Evolutionary conservation across 2,329 filamentous ascomycete species (phyloP), one percentile per base, ranked within the genome.

Genomic region (Hysterium pulicare): DNA sequence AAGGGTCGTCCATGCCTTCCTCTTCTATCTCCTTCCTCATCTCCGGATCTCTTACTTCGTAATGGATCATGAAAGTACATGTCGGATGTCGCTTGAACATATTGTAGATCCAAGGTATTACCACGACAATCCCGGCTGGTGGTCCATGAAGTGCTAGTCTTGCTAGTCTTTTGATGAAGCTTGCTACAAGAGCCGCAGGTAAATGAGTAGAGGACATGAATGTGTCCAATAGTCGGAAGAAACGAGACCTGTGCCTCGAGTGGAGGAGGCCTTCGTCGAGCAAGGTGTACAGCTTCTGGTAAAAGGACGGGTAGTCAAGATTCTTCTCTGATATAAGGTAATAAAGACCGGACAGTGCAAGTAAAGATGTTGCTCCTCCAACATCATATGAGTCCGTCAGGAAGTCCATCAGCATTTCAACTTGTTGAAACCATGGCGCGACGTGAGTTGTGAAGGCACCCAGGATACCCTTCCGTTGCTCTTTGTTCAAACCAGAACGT

Each of bases 21-120:
- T 78, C 75, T 53, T 86, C 79, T 17, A 90, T 69, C 38, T 75
- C 58, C 40, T 77, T 76, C 54, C 78, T 80, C 38, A 73, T 70
- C 40, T 82, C 77, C 1, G 75, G 62, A 32, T 82, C 81, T 36
- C 75, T 77, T 28, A 78, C 73, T 45, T 81, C 82, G 41, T 93
- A 83, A 66, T 98, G 94, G 53, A 98, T 81, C 90, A 98, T 95
- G 59, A 95, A 97, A 0, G 91, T 94, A 61, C 89, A 95, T 1
- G 84, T 82, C 1, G 91, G 91, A 63, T 98, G 93, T 51, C 79
- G 80, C 67, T 88, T 93, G 64, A 98, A 78, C 54, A 95, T 78
- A 68, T 98, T 98, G 74, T 98, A 98, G 39, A 91, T 83, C 83
- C 89, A 96, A 1, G 93, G 94, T 8, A 97, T 77, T 34, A 95